Evolutionary conservation across 805 yeast genomes (phyloP).

Genomic region (Teunomyces aglyptinius): DNA sequence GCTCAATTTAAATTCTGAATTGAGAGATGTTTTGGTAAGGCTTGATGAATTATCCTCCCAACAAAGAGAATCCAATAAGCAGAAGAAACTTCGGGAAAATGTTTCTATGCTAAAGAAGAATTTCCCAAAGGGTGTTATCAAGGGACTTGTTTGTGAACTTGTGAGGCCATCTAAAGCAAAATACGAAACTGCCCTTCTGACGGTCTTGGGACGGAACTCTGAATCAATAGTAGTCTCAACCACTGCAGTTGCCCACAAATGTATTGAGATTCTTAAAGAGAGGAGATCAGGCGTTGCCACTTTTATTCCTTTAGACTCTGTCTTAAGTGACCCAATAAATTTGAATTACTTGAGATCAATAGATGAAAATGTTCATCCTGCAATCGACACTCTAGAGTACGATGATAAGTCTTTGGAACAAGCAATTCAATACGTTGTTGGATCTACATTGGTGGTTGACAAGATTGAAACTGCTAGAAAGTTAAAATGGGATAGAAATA

Average conservation of each 20-base stretch:
- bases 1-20: slow-evolving; percentile 57
- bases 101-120: slow-evolving; percentile 64
- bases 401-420: slow-evolving; percentile 62
- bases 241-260: slow-evolving; percentile 63
- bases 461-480: slow-evolving; percentile 62
- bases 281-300: slow-evolving; percentile 84
- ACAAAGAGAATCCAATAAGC: slow-evolving; percentile 72
- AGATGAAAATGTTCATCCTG: slow-evolving; percentile 59
- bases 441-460: slow-evolving; percentile 78
- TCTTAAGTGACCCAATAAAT: slow-evolving; percentile 52
- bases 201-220: slow-evolving; percentile 72
- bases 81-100: slow-evolving; percentile 68
- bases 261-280: slow-evolving; percentile 77
- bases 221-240: slow-evolving; percentile 85
- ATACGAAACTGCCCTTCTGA: slow-evolving; percentile 71
- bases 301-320: slow-evolving; percentile 83
- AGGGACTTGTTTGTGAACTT: slow-evolving; percentile 76
- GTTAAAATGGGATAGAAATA: slow-evolving; percentile 60
- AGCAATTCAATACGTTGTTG: slow-evolving; percentile 78
- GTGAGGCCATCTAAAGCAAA: slow-evolving; percentile 73
- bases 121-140: slow-evolving; percentile 70
- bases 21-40: slow-evolving; percentile 57
- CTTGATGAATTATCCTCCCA: slow-evolving; percentile 74
- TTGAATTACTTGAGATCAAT: slow-evolving; percentile 54
- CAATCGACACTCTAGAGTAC: slow-evolving; percentile 68